phyloP scores from a whole-genome alignment of 176 grass and related monocot species.

The Aegilops umbellulata region DNA sequence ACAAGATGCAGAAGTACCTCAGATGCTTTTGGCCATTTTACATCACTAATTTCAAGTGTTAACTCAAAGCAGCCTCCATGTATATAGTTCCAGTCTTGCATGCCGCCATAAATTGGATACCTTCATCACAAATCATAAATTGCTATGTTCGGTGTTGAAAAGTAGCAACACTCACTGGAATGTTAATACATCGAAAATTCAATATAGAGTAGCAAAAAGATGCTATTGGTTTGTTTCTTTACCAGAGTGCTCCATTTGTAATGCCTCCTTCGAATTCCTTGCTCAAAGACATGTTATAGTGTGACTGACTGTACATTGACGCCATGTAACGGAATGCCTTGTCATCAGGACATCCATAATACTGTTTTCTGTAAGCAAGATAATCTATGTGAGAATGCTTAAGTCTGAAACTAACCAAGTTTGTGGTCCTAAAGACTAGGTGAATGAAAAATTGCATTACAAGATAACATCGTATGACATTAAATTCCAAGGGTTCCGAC shows the following conservation, averaged over 20 bases:
- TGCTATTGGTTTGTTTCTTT: slow-evolving; percentile 13
- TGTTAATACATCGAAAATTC: neutral
- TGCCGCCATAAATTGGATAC: slow-evolving; percentile 99
- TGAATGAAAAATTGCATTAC: neutral
- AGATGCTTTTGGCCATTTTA: slow-evolving; percentile 86
- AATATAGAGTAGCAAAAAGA: neutral
- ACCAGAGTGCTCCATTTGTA: slow-evolving; percentile 92
- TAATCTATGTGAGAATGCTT: slow-evolving; percentile 28
- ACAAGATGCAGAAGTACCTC: slow-evolving; percentile 56
- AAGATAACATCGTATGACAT: slow-evolving; percentile 14
- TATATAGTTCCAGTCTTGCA: slow-evolving; percentile 99
- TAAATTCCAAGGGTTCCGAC: neutral
- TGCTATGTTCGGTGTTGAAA: slow-evolving; percentile 13
- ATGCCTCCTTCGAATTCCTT: slow-evolving; percentile 95
- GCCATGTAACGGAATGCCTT: slow-evolving; percentile 83
- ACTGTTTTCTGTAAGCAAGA: slow-evolving; percentile 67
- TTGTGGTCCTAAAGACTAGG: neutral
- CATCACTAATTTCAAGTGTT: slow-evolving; percentile 93
- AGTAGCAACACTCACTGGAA: neutral
- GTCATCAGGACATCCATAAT: slow-evolving; percentile 90
- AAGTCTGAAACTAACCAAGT: slow-evolving; percentile 27
- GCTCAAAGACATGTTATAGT: slow-evolving; percentile 95
- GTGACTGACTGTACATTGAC: slow-evolving; percentile 76
- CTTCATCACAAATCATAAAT: slow-evolving; percentile 42
- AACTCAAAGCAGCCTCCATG: slow-evolving; percentile 93